Evolutionary conservation across 257 asterid genomes (phyloP).

Genomic region (Haberlea rhodopensis): DNA sequence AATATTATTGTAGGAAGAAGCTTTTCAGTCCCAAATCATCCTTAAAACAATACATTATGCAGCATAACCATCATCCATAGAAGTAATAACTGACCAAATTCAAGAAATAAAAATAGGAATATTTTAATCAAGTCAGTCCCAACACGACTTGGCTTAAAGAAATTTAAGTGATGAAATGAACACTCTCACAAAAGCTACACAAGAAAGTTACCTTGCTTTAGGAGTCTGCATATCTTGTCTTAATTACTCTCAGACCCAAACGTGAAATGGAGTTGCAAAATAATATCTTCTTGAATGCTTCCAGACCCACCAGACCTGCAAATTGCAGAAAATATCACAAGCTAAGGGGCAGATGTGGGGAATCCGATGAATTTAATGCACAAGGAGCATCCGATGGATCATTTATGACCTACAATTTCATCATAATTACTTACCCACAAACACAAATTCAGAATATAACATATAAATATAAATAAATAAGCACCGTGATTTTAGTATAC

Average conservation of each 20-base stretch:
- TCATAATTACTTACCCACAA: constrained; percentile 25
- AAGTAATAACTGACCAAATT: neutral
- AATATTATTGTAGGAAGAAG: neutral
- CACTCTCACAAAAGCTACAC: constrained; percentile 10
- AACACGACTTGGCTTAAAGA: neutral
- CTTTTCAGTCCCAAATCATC: neutral
- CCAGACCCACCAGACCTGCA: constrained; percentile 57
- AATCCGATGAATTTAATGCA: constrained; percentile 62
- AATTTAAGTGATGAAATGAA: constrained; percentile 2
- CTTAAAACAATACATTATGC: neutral
- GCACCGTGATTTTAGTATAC: neutral
- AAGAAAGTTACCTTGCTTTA: constrained; percentile 58
- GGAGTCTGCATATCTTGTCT: constrained; percentile 78
- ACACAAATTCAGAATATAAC: constrained; percentile 21
- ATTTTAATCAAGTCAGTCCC: neutral
- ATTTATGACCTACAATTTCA: constrained; percentile 23
- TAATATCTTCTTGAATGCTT: constrained; percentile 40
- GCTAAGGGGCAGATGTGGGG: constrained; percentile 35
- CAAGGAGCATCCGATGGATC: constrained; percentile 26
- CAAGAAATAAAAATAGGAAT: neutral
- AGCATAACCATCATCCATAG: neutral
- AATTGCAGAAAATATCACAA: constrained; percentile 40
- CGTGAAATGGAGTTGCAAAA: constrained; percentile 30
- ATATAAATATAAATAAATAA: constrained; percentile 23
- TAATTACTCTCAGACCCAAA: constrained; percentile 29